phyloP scores from a whole-genome alignment of 768 basidiomycete species.

The Pisolithus albus region DNA sequence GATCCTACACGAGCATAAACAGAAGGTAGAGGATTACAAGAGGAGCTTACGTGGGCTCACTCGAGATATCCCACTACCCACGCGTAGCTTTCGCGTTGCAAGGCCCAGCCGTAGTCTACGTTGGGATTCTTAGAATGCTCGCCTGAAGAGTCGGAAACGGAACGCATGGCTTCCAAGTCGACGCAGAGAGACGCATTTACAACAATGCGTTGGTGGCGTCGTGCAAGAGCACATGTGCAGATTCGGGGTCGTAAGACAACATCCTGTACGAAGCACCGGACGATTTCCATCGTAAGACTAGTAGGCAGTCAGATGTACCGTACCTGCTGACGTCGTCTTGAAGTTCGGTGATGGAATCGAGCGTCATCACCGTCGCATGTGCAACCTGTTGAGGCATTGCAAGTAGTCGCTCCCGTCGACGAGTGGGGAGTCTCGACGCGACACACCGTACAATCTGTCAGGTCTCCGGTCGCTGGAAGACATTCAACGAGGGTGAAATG shows the following conservation, averaged over 20 bases:
- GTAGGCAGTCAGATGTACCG: slow-evolving; percentile 6
- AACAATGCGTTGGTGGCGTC: slow-evolving; percentile 42
- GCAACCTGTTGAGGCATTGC: slow-evolving; percentile 46
- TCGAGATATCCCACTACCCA: slow-evolving; percentile 59
- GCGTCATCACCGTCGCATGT: slow-evolving; percentile 37
- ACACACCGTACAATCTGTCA: too few species aligned
- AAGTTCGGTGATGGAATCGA: slow-evolving; percentile 37
- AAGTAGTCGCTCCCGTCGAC: neutral
- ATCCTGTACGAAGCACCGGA: slow-evolving; percentile 33
- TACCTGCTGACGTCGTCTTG: slow-evolving; percentile 44
- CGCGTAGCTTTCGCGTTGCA: slow-evolving; percentile 43
- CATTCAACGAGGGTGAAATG: too few species aligned
- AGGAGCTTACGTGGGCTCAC: slow-evolving; percentile 33
- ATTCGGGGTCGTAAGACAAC: slow-evolving; percentile 47
- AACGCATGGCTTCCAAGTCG: slow-evolving; percentile 22
- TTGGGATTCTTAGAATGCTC: slow-evolving; percentile 5
- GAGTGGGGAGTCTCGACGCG: too few species aligned
- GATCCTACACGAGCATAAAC: too few species aligned
- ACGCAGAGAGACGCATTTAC: slow-evolving; percentile 54
- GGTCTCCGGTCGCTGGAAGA: too few species aligned
- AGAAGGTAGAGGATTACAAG: neutral
- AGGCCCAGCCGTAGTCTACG: slow-evolving; percentile 31
- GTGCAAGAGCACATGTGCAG: slow-evolving; percentile 41
- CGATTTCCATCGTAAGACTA: slow-evolving; percentile 3
- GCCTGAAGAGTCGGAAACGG: slow-evolving; percentile 1